Percentiles rank a stretch among this genome's conserved stretches.
Conservation (phyloP, 352 stramenopile genomes). For the Globisporangium iwayamae region DNA sequence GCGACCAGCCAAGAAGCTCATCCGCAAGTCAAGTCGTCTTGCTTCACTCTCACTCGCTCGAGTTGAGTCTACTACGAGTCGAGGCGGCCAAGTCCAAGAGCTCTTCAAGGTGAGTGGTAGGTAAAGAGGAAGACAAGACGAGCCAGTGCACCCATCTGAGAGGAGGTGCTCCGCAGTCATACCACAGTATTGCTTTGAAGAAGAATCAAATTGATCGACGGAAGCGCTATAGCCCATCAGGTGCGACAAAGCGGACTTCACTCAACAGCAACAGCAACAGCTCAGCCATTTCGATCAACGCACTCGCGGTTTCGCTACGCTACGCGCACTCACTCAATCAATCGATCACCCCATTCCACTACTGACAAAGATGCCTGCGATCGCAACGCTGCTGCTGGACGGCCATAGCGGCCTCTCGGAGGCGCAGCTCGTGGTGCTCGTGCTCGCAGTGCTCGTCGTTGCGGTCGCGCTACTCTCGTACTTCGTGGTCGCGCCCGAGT, state of each 20-base stretch:
- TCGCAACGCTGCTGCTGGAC: conserved; percentile 17
- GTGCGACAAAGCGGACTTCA: conserved; percentile 4
- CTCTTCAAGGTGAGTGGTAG: not conserved
- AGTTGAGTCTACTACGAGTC: not conserved
- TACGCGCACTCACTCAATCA: not conserved
- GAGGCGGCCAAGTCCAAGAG: not conserved
- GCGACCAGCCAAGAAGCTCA: too few species aligned
- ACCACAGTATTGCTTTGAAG: not conserved
- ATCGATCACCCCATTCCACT: not conserved
- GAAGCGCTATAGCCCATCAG: not conserved
- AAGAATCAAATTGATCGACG: not conserved
- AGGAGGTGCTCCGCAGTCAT: not conserved
- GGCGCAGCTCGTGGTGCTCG: conserved; percentile 47
- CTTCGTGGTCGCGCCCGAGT: conserved; percentile 75
- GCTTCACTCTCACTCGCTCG: not conserved
- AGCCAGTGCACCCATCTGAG: not conserved
- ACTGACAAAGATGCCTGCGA: conserved; percentile 7
- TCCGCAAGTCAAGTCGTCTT: too few species aligned
- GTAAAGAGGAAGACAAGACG: not conserved
- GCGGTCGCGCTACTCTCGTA: conserved; percentile 69
- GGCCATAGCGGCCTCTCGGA: conserved; percentile 30
- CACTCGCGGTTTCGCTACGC: conserved; percentile 4
- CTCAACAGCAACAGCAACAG: not conserved
- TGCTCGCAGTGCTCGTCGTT: conserved; percentile 49
- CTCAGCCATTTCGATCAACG: too few species aligned